Percentiles rank a stretch among this genome's conserved stretches.
Evolutionary conservation across 495 filamentous ascomycete species (phyloP).

Genomic region (Xylaria bambusicola): DNA sequence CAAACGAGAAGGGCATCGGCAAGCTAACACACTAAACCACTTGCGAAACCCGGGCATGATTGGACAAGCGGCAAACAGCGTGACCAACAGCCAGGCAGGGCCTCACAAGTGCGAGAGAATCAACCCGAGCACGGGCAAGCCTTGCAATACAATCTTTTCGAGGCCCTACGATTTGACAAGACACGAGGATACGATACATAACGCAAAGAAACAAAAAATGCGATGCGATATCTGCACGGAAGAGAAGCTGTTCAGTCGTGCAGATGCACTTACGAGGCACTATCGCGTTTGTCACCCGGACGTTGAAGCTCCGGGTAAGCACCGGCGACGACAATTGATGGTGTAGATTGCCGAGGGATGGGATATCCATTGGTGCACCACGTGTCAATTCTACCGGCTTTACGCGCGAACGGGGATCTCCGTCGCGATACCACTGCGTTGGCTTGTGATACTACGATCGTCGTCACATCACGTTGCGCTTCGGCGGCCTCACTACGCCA

Average conservation of each 20-base stretch:
- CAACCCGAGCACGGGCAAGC: constrained; percentile 94
- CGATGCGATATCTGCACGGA: constrained; percentile 93
- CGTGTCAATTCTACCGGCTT: constrained; percentile 12
- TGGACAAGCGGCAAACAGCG: constrained; percentile 11
- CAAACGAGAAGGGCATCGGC: constrained; percentile 90
- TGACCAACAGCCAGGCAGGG: constrained; percentile 76
- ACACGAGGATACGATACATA: constrained; percentile 98
- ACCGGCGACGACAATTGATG: constrained; percentile 38
- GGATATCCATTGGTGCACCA: not conserved
- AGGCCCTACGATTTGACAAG: constrained; percentile 97
- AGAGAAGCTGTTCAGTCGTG: constrained; percentile 93
- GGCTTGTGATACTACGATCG: not conserved
- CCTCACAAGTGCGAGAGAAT: constrained; percentile 88
- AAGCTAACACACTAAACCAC: constrained; percentile 48
- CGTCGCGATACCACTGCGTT: not conserved
- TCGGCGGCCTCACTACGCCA: too few relatives aligned
- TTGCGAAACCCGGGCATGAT: constrained; percentile 26
- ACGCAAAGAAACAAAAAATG: constrained; percentile 92
- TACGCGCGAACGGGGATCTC: too few relatives aligned
- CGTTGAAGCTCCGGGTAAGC: constrained; percentile 75
- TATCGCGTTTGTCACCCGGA: constrained; percentile 90
- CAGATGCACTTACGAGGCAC: constrained; percentile 88
- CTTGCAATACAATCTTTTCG: constrained; percentile 94
- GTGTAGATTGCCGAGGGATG: constrained; percentile 1
- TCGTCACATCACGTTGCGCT: not conserved